Evolutionary conservation across 352 stramenopile genomes (phyloP).

Genomic region (Globisporangium barbulae): DNA sequence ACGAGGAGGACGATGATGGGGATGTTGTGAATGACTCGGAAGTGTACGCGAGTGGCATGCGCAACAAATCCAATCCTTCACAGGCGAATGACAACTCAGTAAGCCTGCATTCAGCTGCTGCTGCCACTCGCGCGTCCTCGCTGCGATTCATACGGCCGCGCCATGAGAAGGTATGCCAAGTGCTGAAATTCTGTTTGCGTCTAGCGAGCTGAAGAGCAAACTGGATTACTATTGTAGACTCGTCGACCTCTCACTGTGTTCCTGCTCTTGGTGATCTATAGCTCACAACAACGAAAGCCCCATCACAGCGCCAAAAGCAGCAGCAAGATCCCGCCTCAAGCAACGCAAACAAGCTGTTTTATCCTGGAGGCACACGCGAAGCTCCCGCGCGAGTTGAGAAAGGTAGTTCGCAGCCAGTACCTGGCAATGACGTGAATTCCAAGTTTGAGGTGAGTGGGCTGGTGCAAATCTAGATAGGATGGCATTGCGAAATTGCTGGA

Average conservation of each 20-base stretch:
- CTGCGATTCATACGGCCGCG: conserved; percentile 16
- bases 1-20: neutral
- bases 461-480: neutral
- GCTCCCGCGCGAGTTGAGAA: neutral
- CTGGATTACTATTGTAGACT: neutral
- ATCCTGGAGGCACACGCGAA: conserved; percentile 3
- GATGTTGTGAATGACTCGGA: conserved; percentile 9
- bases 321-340: neutral
- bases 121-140: neutral
- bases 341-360: conserved; percentile 9
- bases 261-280: neutral
- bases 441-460: conserved; percentile 39
- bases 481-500: neutral
- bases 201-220: neutral
- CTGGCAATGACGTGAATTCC: conserved; percentile 28
- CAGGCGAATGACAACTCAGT: neutral
- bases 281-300: neutral
- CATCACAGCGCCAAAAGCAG: neutral
- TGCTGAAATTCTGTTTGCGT: too few species aligned
- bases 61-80: neutral
- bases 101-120: neutral
- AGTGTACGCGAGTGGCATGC: conserved; percentile 7
- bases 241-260: neutral
- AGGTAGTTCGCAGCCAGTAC: neutral
- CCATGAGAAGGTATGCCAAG: conserved; percentile 17